Evolutionary conservation across 1,284 basidiomycete genomes (phyloP), one percentile per base, ranked within the genome.

Genomic region (Heterobasidion irregulare): DNA sequence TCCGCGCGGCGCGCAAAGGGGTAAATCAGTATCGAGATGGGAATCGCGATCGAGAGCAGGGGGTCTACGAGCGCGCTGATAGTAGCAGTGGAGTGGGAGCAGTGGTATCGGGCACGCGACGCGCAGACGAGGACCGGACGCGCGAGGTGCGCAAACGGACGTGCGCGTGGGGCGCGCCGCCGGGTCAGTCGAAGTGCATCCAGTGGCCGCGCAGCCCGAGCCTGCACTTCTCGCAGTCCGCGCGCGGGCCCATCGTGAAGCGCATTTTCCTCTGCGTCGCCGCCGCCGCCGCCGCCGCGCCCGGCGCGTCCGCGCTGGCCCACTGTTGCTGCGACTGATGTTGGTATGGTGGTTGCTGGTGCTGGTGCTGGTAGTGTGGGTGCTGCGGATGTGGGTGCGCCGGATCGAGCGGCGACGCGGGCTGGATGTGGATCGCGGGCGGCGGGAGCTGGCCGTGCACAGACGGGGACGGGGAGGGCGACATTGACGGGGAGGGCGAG

Each of bases 171-270:
- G 18, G 1, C 18, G 18, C 18, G 18, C 18, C 26, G 26, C 26
- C 4, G 4, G 26, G 26, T 44, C 35, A 82, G 60, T 79, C 76
- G 59, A 83, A 76, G 68, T 89, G 86, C 67, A 82, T 79, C 68
- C 77, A 86, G 64, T 89, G 86, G 2, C 85, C 86, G 63, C 82
- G 82, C 6, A 87, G 75, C 2, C 84, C 82, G 61, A 78, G 65
- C 57, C 78, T 72, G 66, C 86, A 89, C 61, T 86, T 85, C 53
- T 85, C 73, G 63, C 87, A 89, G 62, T 85, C 86, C 6, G 78
- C 73, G 2, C 85, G 75, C 0, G 85, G 86, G 8, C 86, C 86
- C 83, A 89, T 88, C 57, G 78, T 82, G 60, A 88, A 77, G 5
- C 78, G 75, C 45, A 50, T 35, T 32, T 35, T 43, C 19, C 45